Evolutionary conservation across 768 basidiomycete genomes (phyloP), one percentile per base, ranked within the genome.

Genomic region (Cantharellus cinnabarinus): DNA sequence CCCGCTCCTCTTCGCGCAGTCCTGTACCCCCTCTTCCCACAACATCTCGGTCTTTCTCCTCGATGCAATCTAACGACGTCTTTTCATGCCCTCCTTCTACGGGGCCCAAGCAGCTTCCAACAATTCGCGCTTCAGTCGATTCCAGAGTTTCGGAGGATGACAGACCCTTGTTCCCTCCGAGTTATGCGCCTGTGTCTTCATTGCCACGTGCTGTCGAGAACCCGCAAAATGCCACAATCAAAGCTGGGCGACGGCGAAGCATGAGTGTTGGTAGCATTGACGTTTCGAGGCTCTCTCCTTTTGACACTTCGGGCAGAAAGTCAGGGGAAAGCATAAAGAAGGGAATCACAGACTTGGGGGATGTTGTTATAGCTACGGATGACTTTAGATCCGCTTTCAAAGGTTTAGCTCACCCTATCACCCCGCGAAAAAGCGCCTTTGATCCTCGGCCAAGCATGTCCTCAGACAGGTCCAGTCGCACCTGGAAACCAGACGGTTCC

Each of bases 211-310:
- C 44, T 10, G 44, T 48, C 29, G 44, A 48, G 10, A 0, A 57
- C 14, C 14, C 14, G 5, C 14, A 37, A 40, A 40, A 38, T 42
- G 56, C 56, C 15, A 35, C 35, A 42, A 40, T 14, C 5, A 38
- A 14, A 41, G 56, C 56, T 42, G 55, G 40, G 59, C 81, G 82
- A 64, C 77, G 82, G 63, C 72, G 85, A 61, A 86, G 83, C 66
- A 78, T 81, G 77, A 87, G 85, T 63, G 78, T 83, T 57, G 77
- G 82, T 56, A 79, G 83, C 65, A 74, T 75, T 4, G 83, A 83
- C 42, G 64, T 77, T 55, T 75, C 78, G 67, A 75, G 75, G 62
- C 67, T 71, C 2, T 40, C 55, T 15, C 39, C 52, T 38, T 58
- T 20, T 14, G 39, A 35, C 61, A 35, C 29, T n/a, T 34, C 59